These are phyloP conservation scores for Eucalyptus erythrocorys DNA, from an alignment of 345 rosid species.

Conservation along the genomic window DNA sequence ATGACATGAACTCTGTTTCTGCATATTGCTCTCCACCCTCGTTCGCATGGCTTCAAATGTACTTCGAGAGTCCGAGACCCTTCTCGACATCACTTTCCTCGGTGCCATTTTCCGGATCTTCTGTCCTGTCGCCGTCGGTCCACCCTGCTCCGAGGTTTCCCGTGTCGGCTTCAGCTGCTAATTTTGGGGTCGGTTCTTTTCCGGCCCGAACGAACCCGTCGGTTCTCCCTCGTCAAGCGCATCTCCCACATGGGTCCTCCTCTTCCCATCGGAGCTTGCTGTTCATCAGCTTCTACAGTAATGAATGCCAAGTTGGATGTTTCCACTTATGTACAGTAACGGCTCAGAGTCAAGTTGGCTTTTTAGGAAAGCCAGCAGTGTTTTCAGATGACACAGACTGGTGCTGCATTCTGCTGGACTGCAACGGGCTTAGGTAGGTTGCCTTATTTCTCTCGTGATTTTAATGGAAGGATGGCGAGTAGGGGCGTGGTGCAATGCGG, in stretches of 20 bases:
- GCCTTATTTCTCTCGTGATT: neutral
- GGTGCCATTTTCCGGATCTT: neutral
- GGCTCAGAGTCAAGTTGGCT: neutral
- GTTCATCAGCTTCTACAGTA: no score
- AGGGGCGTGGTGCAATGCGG: neutral
- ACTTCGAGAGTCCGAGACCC: neutral
- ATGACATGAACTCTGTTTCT: neutral
- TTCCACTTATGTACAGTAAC: neutral
- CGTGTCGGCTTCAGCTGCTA: neutral
- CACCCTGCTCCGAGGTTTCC: neutral
- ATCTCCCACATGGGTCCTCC: neutral
- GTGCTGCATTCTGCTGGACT: neutral
- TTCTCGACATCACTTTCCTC: neutral
- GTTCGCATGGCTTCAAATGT: neutral
- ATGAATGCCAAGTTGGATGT: neutral
- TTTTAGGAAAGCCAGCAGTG: neutral
- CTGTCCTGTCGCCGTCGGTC: neutral
- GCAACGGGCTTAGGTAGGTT: neutral
- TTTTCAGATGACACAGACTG: neutral
- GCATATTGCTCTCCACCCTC: neutral
- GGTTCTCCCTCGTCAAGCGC: neutral
- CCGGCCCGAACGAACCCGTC: neutral
- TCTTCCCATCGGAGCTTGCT: rapidly evolving
- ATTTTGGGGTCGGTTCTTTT: neutral
- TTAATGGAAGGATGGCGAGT: conserved; percentile 11